Evolutionary conservation across 257 asterid species (phyloP), one percentile per base, ranked within the genome.

Genomic region (Schizonepeta tenuifolia): DNA sequence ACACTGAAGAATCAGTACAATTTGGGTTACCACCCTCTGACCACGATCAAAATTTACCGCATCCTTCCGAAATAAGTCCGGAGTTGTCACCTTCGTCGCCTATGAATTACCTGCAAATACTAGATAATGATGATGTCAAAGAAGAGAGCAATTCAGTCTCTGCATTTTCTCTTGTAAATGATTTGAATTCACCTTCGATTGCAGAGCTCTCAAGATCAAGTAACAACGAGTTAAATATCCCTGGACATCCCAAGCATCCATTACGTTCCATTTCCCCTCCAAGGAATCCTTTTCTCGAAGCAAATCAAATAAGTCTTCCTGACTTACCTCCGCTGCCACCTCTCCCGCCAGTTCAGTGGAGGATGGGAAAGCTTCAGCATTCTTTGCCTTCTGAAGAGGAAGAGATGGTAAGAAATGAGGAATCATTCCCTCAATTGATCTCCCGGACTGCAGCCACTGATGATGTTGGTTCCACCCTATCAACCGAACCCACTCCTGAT

Each of bases 301-400:
- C 78, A 65, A 81, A 74, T 55, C 83, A 73, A 82, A 70, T 76
- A 36, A 77, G 75, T 71, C 85, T 79, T 70, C 81, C 78, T 14
- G 96, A 94, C 47, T 74, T 80, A 80, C 92, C 99, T 79, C 97
- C 98, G 41, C 71, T 92, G 87, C 99, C 99, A 47, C 99, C 86
- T 72, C 83, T 95, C 73, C 99, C 99, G 82, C 99, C 98, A 26
- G 87, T 89, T 75, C 96, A 91, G 69, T 94, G 98, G 98, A 89
- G 87, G 83, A 81, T 84, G 79, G 95, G 93, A 38, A 91, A 84
- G 78, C 73, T 81, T 76, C 88, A 75, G 73, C 82, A 79, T 74
- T 76, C 82, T 75, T 74, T 73, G 7, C 77, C 86, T 73, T 75
- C 78, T 58, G 62, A 61, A 28, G 86, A 79, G 69, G 72, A 64